Conservation (phyloP, 352 stramenopile genomes). For the Globisporangium apiculatum region DNA sequence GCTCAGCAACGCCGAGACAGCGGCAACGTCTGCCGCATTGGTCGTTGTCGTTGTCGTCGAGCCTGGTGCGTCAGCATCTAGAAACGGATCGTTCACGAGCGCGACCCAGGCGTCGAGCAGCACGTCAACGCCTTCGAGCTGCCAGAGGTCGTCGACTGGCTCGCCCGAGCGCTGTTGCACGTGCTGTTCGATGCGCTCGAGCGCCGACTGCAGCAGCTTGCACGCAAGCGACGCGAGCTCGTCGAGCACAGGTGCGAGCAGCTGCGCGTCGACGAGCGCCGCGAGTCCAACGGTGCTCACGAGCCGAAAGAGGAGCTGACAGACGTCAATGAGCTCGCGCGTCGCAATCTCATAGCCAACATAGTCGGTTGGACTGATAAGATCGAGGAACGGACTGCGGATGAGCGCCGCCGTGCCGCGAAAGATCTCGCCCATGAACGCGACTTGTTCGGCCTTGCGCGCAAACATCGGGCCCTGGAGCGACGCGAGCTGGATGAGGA, state of each 20-base stretch:
- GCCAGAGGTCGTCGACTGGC: slow-evolving; percentile 69
- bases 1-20: slow-evolving; percentile 35
- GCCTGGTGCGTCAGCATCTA: slow-evolving; percentile 18
- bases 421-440: slow-evolving; percentile 70
- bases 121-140: slow-evolving; percentile 74
- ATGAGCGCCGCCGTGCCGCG: slow-evolving; percentile 52
- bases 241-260: slow-evolving; percentile 60
- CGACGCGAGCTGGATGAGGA: slow-evolving; percentile 74
- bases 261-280: slow-evolving; percentile 28
- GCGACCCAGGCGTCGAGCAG: slow-evolving; percentile 77
- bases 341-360: slow-evolving; percentile 61
- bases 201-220: slow-evolving; percentile 58
- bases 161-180: slow-evolving; percentile 33
- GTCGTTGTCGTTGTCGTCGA: neutral
- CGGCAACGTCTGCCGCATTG: slow-evolving; percentile 17
- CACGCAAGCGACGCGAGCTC: slow-evolving; percentile 63
- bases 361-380: slow-evolving; percentile 56
- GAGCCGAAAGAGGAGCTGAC: slow-evolving; percentile 69
- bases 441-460: slow-evolving; percentile 47
- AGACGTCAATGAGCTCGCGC: slow-evolving; percentile 79
- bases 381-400: slow-evolving; percentile 67
- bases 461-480: slow-evolving; percentile 67
- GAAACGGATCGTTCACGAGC: slow-evolving; percentile 49
- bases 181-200: slow-evolving; percentile 58
- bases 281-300: slow-evolving; percentile 70